Evolutionary conservation across 2,329 filamentous ascomycete genomes (phyloP), one percentile per base, ranked within the genome.

Genomic region (Coniochaeta prunicola): DNA sequence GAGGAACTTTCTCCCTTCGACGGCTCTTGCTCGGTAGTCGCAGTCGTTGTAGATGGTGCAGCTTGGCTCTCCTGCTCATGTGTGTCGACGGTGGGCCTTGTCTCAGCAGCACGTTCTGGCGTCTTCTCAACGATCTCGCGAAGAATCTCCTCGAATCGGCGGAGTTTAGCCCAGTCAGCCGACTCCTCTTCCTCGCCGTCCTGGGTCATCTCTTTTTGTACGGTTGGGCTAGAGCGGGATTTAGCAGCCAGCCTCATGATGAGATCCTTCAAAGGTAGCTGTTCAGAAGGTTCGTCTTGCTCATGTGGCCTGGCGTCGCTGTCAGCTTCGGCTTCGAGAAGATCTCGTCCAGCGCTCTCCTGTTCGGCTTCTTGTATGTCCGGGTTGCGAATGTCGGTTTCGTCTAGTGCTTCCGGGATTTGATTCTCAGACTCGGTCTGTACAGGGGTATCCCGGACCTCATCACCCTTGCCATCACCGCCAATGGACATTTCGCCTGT

Each of bases 141-240:
- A 36, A 85, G 72, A 57, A 83, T 78, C 53, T 72, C 73, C 64
- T 82, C 79, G 62, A 85, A 82, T 10, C 74, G 74, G 59, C 74
- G 72, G 21, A 84, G 69, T 60, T 78, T 78, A 8, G 71, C 70
- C 28, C 67, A 67, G 59, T 75, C 69, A 28, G 62, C 60, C 9
- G 57, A 57, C 6, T 62, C 60, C 17, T 65, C 65, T 9, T 70
- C 66, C 28, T 65, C 64, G 7, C 21, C 66, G 61, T 34, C 55
- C 34, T 54, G 55, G 4, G 24, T 63, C 57, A 58, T 53, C 12
- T 33, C 53, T 26, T 60, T 57, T 19, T 59, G 50, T 33, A 66
- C 61, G 26, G 63, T 60, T 4, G 64, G 31, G 33, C 60, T 63
- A 26, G 74, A 71, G 28, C 80, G 76, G 13, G 81, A 73, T 50